Evolutionary conservation across 1,139 yeast species (phyloP), one percentile per base, ranked within the genome.

Genomic region (Wickerhamomyces sp.): DNA sequence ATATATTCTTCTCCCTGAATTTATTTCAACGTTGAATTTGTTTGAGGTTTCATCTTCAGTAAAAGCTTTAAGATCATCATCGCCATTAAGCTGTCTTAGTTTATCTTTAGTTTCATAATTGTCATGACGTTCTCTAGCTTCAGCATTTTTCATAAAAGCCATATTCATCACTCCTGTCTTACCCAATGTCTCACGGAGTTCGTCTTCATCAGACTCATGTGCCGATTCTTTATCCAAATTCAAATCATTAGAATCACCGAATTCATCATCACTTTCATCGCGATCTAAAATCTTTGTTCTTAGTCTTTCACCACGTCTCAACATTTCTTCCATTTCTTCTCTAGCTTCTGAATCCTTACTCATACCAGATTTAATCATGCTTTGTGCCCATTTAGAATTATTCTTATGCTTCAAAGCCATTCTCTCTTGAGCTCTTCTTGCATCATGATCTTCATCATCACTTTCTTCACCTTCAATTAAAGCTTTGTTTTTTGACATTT

Each of bases 141-240:
- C 92, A 3, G 96, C 97, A 47, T 82, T 84, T 51, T 75, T 81
- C 96, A 90, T 89, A 60, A 92, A 92, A 50, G 89, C 95, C 97
- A 92, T 92, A 35, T 80, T 84, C 68, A 90, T 65, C 21, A 92
- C 82, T 44, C 97, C 97, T 14, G 71, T 63, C 59, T 89, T 89
- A 16, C 95, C 94, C 18, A 84, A 61, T 21, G 67, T 65, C 36
- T 67, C 63, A 35, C 70, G 66, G 12, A 50, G 49, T 20, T 54
- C 59, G 13, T 56, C 58, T 9, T 61, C 69, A 12, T 51, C 60
- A 3, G 57, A 60, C 14, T 63, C 65, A 12, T 59, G 59, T 19
- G 68, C 70, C 6, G 66, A 75, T 15, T 64, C 65, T 21, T 57
- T 55, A 22, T 55, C 54, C 19, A 61, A 57, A 47, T 53, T 77